These are phyloP conservation scores for Chenopodium quinoa DNA, from an alignment of 148 eudicot species.

Conservation along the genomic window DNA sequence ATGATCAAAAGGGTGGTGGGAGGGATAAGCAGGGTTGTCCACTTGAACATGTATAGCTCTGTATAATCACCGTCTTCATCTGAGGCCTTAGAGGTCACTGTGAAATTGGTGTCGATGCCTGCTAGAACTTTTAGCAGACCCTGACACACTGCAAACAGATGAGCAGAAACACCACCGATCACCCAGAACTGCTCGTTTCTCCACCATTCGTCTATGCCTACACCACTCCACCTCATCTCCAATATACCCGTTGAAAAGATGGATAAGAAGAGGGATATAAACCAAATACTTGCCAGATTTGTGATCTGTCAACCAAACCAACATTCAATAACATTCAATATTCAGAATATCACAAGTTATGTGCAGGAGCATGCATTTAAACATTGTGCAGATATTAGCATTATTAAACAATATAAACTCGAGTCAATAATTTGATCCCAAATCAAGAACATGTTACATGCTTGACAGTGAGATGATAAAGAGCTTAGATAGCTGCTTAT, in stretches of 20 bases:
- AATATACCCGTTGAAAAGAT: slow-evolving; percentile 56
- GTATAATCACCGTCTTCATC: slow-evolving; percentile 57
- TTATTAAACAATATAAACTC: too few relatives aligned
- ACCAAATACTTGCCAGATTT: slow-evolving; percentile 52
- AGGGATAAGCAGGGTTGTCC: slow-evolving; percentile 55
- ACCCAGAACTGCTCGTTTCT: slow-evolving; percentile 73
- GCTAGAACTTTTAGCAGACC: slow-evolving; percentile 60
- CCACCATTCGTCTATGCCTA: slow-evolving; percentile 65
- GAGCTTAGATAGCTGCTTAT: too few relatives aligned
- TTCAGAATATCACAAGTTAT: not conserved
- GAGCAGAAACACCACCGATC: slow-evolving; percentile 57
- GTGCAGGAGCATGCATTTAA: too few relatives aligned
- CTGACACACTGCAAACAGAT: slow-evolving; percentile 60
- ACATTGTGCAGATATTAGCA: too few relatives aligned
- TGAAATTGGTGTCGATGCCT: slow-evolving; percentile 59
- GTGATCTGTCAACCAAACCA: slow-evolving; percentile 36
- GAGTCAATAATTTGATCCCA: too few relatives aligned
- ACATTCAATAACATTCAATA: slow-evolving; percentile 17
- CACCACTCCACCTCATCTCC: slow-evolving; percentile 67
- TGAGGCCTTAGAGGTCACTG: slow-evolving; percentile 58
- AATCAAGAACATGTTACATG: too few relatives aligned
- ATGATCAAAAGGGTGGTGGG: slow-evolving; percentile 51
- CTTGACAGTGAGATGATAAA: not conserved
- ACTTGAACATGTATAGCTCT: slow-evolving; percentile 55
- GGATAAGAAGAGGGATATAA: slow-evolving; percentile 48